phyloP scores from a whole-genome alignment of 2,329 filamentous ascomycete genomes.

The Hirsutella rhossiliensis region DNA sequence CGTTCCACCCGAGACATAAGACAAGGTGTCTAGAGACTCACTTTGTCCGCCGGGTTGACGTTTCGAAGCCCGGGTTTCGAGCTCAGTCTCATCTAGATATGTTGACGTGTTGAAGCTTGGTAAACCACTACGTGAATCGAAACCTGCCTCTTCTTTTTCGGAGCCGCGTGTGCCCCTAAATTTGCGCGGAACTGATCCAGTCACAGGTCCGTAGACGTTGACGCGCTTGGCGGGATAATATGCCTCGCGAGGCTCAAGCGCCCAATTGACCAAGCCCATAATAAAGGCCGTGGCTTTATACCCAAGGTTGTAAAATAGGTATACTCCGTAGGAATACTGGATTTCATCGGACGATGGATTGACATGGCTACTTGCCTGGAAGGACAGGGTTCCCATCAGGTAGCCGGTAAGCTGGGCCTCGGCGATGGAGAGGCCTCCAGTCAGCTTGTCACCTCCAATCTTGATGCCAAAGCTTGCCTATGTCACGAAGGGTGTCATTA shows the following conservation, averaged over 20 bases:
- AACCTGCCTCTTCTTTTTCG: background rate
- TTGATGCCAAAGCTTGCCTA: constrained; percentile 1
- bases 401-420: constrained; percentile 1
- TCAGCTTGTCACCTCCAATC: background rate
- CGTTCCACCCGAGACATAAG: too few relatives aligned
- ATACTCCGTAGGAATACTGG: background rate
- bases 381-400: background rate
- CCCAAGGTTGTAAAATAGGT: background rate
- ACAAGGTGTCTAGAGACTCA: too few relatives aligned
- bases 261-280: background rate
- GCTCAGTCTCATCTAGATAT: too few relatives aligned
- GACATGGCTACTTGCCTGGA: background rate
- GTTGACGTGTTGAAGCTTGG: too few relatives aligned
- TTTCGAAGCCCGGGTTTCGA: too few relatives aligned
- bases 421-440: background rate
- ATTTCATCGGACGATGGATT: background rate
- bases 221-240: background rate
- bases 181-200: background rate
- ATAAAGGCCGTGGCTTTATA: background rate
- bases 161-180: background rate
- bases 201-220: background rate
- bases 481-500: background rate
- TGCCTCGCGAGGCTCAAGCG: background rate
- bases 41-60: too few relatives aligned
- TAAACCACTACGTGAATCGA: too few relatives aligned